phyloP scores from a whole-genome alignment of 2,329 filamentous ascomycete species.

The Stromatinia cepivora region DNA sequence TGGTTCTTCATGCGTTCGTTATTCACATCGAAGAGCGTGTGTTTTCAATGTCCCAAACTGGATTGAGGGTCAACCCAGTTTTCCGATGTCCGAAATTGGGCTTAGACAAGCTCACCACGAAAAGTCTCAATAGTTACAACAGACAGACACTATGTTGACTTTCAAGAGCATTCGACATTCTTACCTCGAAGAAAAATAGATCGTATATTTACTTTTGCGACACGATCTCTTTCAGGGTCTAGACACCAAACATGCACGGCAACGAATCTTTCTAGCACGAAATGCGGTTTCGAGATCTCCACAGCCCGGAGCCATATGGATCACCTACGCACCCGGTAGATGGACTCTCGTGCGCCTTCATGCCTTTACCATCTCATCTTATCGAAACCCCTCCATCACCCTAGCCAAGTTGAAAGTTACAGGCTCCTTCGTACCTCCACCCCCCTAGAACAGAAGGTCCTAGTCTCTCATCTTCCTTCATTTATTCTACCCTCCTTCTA shows the following conservation, averaged over 20 bases:
- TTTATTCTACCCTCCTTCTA: constrained; percentile 12
- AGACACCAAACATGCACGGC: not conserved
- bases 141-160: not conserved
- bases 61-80: constrained; percentile 3
- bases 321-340: not conserved
- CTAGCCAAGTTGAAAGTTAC: constrained; percentile 17
- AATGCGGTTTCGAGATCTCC: not conserved
- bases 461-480: constrained; percentile 12
- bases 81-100: constrained; percentile 10
- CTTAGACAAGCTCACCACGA: not conserved
- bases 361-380: constrained; percentile 16
- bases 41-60: constrained; percentile 6
- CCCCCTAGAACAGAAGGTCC: constrained; percentile 19
- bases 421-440: constrained; percentile 7
- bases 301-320: not conserved
- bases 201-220: not conserved
- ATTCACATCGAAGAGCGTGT: constrained; percentile 1
- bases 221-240: not conserved
- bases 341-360: not conserved
- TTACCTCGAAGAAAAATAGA: not conserved
- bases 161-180: not conserved
- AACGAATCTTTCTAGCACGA: not conserved
- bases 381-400: constrained; percentile 21
- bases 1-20: constrained; percentile 6
- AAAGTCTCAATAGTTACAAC: not conserved